Percentiles rank a stretch among this genome's conserved stretches.
Evolutionary conservation across 805 yeast genomes (phyloP).

Genomic region (Ogataea paradorogensis): DNA sequence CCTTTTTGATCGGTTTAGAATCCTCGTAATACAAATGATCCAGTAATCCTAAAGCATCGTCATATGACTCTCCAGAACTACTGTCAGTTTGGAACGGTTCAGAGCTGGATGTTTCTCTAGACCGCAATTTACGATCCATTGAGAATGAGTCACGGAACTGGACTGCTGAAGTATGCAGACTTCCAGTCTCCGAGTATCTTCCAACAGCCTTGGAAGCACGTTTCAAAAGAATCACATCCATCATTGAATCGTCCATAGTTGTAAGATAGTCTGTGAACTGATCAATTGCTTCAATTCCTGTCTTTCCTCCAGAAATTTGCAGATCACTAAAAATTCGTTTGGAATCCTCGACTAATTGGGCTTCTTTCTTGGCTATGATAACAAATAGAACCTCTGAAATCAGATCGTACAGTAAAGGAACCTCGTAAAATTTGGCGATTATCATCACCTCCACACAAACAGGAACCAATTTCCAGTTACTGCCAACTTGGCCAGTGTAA

Average conservation of each 20-base stretch:
- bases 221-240: slow-evolving; percentile 53
- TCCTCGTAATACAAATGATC: neutral
- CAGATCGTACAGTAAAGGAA: slow-evolving; percentile 68
- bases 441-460: slow-evolving; percentile 62
- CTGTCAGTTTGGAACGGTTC: neutral
- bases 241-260: slow-evolving; percentile 62
- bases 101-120: neutral
- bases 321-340: slow-evolving; percentile 30
- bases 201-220: slow-evolving; percentile 39
- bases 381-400: slow-evolving; percentile 68
- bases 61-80: neutral
- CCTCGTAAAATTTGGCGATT: slow-evolving; percentile 61
- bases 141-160: neutral
- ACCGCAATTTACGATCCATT: no score
- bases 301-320: slow-evolving; percentile 12
- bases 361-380: slow-evolving; percentile 66
- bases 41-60: neutral
- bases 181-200: slow-evolving; percentile 13
- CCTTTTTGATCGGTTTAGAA: neutral
- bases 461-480: slow-evolving; percentile 70
- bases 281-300: slow-evolving; percentile 33
- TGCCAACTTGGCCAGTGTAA: slow-evolving; percentile 77
- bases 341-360: slow-evolving; percentile 42
- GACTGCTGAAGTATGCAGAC: slow-evolving; percentile 3
- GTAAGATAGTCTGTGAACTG: slow-evolving; percentile 55